A percentile compares a stretch with the other conserved stretches of the same genome.
phyloP scores from a whole-genome alignment of 139 green algal genomes.

The Chlamydomonas eustigma region DNA sequence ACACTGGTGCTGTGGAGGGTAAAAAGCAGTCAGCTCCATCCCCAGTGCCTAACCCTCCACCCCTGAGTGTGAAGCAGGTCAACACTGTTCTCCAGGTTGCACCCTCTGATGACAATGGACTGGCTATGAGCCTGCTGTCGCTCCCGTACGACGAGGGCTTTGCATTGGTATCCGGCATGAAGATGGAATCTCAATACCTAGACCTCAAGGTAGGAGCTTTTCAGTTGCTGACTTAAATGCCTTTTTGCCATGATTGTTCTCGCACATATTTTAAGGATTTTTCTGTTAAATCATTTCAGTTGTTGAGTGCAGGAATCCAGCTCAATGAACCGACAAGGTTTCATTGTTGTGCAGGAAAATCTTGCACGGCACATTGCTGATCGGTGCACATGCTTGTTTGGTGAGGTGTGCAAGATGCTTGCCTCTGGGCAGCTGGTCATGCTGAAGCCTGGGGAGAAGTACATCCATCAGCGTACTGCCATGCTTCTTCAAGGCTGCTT shows the following conservation, averaged over 20 bases:
- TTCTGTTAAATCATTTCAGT: neutral
- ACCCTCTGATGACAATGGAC: neutral
- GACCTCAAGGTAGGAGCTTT: neutral
- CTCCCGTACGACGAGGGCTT: neutral
- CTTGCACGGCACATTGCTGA: neutral
- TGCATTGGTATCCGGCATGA: neutral
- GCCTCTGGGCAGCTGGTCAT: neutral
- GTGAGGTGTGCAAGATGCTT: neutral
- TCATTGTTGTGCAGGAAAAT: neutral
- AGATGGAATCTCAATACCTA: neutral
- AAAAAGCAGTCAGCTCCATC: neutral
- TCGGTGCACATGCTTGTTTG: neutral
- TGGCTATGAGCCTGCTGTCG: neutral
- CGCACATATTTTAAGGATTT: neutral
- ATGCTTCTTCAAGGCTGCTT: neutral
- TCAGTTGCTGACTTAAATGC: neutral
- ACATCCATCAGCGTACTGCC: neutral
- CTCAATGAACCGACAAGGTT: no score
- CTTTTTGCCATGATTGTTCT: no score
- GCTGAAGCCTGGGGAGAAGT: neutral
- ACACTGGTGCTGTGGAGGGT: no score
- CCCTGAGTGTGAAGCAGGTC: neutral
- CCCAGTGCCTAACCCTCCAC: neutral
- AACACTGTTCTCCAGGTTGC: neutral
- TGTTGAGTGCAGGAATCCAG: neutral